A percentile compares a stretch with the other conserved stretches of the same genome.
Conservation (phyloP, 75 land plant genomes). For the Selaginella moellendorffii region DNA sequence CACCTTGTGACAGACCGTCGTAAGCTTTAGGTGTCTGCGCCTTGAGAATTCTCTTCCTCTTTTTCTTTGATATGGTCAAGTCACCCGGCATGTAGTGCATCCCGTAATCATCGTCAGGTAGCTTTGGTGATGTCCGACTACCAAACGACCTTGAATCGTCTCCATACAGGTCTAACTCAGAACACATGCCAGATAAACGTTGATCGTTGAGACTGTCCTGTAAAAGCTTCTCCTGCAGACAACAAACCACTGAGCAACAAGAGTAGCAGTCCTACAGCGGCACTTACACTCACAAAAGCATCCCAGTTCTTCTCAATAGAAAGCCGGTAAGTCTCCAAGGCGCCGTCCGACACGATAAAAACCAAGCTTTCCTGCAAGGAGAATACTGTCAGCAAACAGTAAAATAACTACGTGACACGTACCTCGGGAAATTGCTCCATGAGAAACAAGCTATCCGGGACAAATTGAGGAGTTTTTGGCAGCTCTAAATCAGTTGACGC, state of each 20-base stretch:
- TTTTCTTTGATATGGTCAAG: slow-evolving; percentile 33
- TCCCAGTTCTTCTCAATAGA: slow-evolving; percentile 47
- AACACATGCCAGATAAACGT: neutral
- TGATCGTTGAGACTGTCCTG: neutral
- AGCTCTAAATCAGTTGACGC: slow-evolving; percentile 1
- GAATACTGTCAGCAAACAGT: neutral
- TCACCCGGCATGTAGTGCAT: slow-evolving; percentile 30
- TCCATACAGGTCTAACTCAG: neutral
- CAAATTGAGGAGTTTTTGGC: slow-evolving; percentile 44
- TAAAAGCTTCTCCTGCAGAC: neutral
- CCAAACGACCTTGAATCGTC: neutral
- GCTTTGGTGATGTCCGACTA: neutral
- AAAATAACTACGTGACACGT: neutral
- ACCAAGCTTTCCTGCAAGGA: slow-evolving; percentile 60
- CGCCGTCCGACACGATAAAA: slow-evolving; percentile 50
- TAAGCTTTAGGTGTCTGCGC: slow-evolving; percentile 16
- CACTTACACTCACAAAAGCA: slow-evolving; percentile 23
- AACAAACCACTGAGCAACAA: neutral
- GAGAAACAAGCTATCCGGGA: slow-evolving; percentile 34
- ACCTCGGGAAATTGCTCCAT: slow-evolving; percentile 54
- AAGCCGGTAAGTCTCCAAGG: slow-evolving; percentile 55
- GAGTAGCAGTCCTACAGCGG: neutral
- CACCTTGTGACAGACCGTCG: neutral
- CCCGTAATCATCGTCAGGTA: slow-evolving; percentile 46
- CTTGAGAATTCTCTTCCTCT: slow-evolving; percentile 23